Base-by-base conservation (phyloP, 345 rosid species). In the Heritiera littoralis region DNA sequence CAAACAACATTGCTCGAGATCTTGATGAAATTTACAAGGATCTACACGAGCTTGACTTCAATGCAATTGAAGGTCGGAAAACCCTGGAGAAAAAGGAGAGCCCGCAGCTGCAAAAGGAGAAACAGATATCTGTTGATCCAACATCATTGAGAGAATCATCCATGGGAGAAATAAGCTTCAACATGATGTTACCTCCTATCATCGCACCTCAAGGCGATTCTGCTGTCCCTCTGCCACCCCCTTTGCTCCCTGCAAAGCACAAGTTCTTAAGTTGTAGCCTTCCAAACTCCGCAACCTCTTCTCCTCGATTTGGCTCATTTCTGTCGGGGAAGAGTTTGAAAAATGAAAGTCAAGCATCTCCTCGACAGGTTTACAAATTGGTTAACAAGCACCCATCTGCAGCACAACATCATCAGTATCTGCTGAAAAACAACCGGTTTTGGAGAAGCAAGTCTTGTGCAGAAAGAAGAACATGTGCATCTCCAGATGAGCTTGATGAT, bases 361-460 rank as follows among this genome's bases (percentile, higher is more conserved):
- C 86, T 2, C 81, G 80, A 20, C 83, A 80, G n/a, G 80, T 76
- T 2, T 70, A 72, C 72, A 86, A 80, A 77, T 74, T 81, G n/a
- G 82, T 76, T 6, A 72, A 70, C 63, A 87, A 80, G 77, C 78
- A 86, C 60, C 82, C 87, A 55, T 66, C 70, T 7, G 60, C 66
- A 0, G 74, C 71, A 18, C 66, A 74, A 23, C 51, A 81, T 40
- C 82, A 82, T 79, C 83, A 83, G 38, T 30, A 76, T 72, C 61
- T 75, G 18, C 83, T 81, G 68, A 86, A 84, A 5, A 77, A 61
- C 49, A 77, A 28, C 35, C 74, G 78, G 43, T 75, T 90, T 40
- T 52, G 81, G 58, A 89, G 89, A 82, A 92, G 91, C 85, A 92
- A 89, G 87, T 94, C 97, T 69, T 92, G 92, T 45, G 92, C 88